Evolutionary conservation across 2,329 filamentous ascomycete genomes (phyloP), one percentile per base, ranked within the genome.

Genomic region (Colletotrichum sp.): DNA sequence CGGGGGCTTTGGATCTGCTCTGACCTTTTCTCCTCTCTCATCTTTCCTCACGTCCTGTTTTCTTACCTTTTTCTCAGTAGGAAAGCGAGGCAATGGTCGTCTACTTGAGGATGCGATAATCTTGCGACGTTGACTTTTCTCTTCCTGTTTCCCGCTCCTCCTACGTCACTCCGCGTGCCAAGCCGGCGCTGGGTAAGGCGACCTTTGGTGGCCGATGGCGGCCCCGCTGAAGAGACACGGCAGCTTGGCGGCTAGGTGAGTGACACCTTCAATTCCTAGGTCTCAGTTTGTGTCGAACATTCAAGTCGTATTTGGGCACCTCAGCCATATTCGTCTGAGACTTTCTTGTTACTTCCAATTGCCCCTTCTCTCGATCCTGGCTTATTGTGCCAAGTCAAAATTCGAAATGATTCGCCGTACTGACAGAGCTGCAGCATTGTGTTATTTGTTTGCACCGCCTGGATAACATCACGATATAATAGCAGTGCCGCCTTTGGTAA

Each of bases 401-500:
- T 52, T 13, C 2, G 12, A 52, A 2, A 52, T 13, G 10, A 13
- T 21, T 0, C 12, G 43, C 6, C 10, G 12, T 52, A 52, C 43
- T 52, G 30, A 76, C 68, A 43, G 6, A 21, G 28, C n/a, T 16
- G n/a, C 18, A 77, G 74, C 28, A 18, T 77, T 21, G 21, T 71
- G 7, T 48, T 77, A 3, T 34, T 76, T 21, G 61, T 36, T 28
- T 76, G 73, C 57, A 68, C 67, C 61, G 74, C 60, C 26, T 80
- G 82, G 72, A 70, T 84, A 71, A 82, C 81, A 26, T 81, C 79
- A 16, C 79, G 84, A 73, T 85, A 83, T 74, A 82, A 82, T 71
- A 81, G 75, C 69, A 85, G 83, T 75, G 82, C 83, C 55, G 82
- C 83, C 21, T 85, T 85, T 75, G 83, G 84, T 85, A 83, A 77